Base-by-base conservation (phyloP, 352 stramenopile species). In the Blastocystis sp. region DNA sequence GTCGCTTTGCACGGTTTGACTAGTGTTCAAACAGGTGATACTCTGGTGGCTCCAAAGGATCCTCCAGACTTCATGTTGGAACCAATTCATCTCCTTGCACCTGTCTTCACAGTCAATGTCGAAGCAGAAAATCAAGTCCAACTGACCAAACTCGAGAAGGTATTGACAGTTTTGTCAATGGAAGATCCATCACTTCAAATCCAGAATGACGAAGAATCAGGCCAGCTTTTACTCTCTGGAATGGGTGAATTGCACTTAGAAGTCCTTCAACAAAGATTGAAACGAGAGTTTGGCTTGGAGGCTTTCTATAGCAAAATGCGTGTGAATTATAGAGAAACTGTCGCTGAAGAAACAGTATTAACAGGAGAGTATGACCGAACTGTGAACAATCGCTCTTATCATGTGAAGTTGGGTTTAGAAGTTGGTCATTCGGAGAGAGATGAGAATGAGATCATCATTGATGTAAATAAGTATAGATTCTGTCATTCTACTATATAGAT, bases 181-280 rank as follows among this genome's bases (percentile, higher is more conserved):
- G 97, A 99, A 91, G 97, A 99, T 93, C 97, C 97, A 27, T 99
- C 96, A 44, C 95, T 99, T 82, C 93, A 68, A 44, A 19, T 69
- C 5, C 93, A 94, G 89, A 94, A 98, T 53, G 96, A 99, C 91
- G 91, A 94, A 79, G 95, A 98, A 91, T 98, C 94, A 77, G 98
- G 98, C 90, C 95, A 99, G 92, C 98, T 96, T 42, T 97, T 99
- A 89, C 95, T 99, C 69, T 97, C 93, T 84, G 97, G 97, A 48
- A 99, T 99, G 97, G 97, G 97, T 82, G 97, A 99, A 92, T 93
- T 99, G 35, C 92, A 93, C 68, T 91, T 99, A 87, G 96, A 99
- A 91, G 97, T 99, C 58, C 98, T 99, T 92, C 95, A 99, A 80
- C 96, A 99, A 92, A 95, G 97, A 60, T 97, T 99, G 94, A 96